Conservation (phyloP, 345 rosid species). For the Rhodamnia rubescens region DNA sequence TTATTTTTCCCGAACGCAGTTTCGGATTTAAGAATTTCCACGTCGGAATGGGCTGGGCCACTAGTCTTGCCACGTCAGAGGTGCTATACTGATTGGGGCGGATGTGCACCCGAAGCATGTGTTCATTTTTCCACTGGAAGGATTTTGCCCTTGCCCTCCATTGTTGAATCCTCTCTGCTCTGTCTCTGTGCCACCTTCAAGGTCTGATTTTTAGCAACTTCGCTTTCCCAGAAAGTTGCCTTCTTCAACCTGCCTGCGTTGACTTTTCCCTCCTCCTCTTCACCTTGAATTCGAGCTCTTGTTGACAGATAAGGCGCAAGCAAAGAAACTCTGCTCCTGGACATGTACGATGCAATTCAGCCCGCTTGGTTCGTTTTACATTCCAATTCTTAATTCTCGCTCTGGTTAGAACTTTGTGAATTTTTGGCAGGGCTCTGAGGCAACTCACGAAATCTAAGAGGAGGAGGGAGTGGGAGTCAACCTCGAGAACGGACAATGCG, state of each 20-base stretch:
- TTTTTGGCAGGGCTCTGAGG: not conserved
- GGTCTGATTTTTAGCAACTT: not conserved
- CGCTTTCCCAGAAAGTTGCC: too few relatives aligned
- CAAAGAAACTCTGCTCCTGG: not conserved
- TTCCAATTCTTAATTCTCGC: not conserved
- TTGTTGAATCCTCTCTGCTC: not conserved
- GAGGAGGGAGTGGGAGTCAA: not conserved
- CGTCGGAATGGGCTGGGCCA: not conserved
- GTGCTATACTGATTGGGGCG: not conserved
- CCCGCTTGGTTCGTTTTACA: not conserved
- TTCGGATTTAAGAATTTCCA: not conserved
- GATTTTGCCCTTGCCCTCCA: not conserved
- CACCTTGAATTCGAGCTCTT: not conserved
- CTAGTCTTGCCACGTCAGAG: not conserved
- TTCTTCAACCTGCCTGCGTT: too few relatives aligned
- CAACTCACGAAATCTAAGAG: not conserved
- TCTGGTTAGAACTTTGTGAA: not conserved
- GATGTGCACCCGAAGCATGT: not conserved
- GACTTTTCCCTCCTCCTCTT: too few relatives aligned
- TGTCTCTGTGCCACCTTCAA: not conserved
- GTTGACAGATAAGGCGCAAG: not conserved
- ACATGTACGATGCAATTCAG: not conserved
- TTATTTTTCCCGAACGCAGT: not conserved
- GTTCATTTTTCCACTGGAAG: not conserved
- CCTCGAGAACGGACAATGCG: not conserved